Base-by-base conservation (phyloP, 495 filamentous ascomycete species). In the Hypoxylon perforatum region DNA sequence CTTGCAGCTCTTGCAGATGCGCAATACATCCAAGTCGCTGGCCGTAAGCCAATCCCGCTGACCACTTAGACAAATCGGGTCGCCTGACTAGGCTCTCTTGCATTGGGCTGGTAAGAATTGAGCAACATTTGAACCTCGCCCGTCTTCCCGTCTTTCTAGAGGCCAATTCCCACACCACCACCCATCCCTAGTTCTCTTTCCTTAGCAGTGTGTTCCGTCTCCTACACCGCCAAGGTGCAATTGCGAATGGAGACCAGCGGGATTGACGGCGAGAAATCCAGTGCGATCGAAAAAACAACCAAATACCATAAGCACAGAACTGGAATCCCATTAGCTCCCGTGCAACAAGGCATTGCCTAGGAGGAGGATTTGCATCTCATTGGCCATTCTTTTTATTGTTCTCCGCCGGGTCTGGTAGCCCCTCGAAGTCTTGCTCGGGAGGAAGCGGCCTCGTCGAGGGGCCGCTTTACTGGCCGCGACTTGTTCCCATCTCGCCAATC, bases 21-120 rank as follows among this genome's bases (percentile, higher is more conserved):
- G 53, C 63, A 71, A 57, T 67, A 63, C 66, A 70, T 61, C 70
- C 65, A 70, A 61, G 57, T 61, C 58, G 57, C 62, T 68, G 56
- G 57, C 49, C 56, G 65, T 65, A 68, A 74, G 69, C 72, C 72
- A 72, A 74, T 72, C 72, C 72, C 72, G 66, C 72, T 68, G 63
- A 58, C 66, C 50, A 68, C 66, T 73, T 70, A 61, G 65, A 74
- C 69, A 70, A 69, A 74, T 74, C 69, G 65, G 68, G 72, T 67
- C 72, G 68, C 72, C 69, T 74, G 63, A 74, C 69, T 72, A 61
- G 72, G 63, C 64, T 59, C 60, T 60, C 62, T 71, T 67, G 64
- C 71, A 69, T 69, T 69, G 66, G 66, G 55, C 60, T 64, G 66
- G 66, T 69, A 69, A 69, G 66, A 69, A 69, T 69, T 63, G 66